Evolutionary conservation across 1,284 basidiomycete species (phyloP), one percentile per base, ranked within the genome.

Genomic region (Marasmius sp.): DNA sequence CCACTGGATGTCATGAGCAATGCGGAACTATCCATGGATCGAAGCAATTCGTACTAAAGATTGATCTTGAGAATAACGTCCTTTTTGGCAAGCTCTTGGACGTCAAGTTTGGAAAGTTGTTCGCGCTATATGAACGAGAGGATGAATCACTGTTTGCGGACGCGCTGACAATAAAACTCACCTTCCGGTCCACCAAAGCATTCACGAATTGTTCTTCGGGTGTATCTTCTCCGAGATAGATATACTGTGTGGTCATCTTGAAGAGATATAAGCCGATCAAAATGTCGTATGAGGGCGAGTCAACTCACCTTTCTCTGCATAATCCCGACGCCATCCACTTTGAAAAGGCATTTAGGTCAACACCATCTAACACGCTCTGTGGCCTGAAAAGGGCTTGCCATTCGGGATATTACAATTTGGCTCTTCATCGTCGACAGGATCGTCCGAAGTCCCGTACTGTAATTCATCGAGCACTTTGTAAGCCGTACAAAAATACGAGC

Each of bases 191-290:
- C 36, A 70, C 53, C 16, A 71, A 36, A n/a, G 67, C 66, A n/a
- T 71, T 61, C 57, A 71, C 59, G 45, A 69, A 70, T 47, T 71
- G 69, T 9, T 57, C 53, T 55, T 70, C 67, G 7, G 69, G 69
- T 48, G 53, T 9, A 27, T 48, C 37, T 45, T 58, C 38, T 10
- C 22, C 11, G 61, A 49, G 37, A 45, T 70, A 68, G 11, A 52
- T 54, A 47, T 60, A 62, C 50, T 69, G 65, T 38, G 51, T 50
- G 2, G 52, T 57, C 67, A 68, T 68, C 68, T 69, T 50, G 6
- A 39, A 56, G 34, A 56, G 36, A n/a, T 20, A 18, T 16, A 1
- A 38, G 54, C 18, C 37, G 12, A 12, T 20, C 14, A 14, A 37
- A 14, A 38, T 11, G 18, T 56, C 12, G 18, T 33, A 20, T n/a